Percentiles rank a stretch among this genome's conserved stretches.
These are phyloP conservation scores for Lophiotrema nucula DNA, from an alignment of 495 filamentous ascomycete species.

Conservation along the genomic window DNA sequence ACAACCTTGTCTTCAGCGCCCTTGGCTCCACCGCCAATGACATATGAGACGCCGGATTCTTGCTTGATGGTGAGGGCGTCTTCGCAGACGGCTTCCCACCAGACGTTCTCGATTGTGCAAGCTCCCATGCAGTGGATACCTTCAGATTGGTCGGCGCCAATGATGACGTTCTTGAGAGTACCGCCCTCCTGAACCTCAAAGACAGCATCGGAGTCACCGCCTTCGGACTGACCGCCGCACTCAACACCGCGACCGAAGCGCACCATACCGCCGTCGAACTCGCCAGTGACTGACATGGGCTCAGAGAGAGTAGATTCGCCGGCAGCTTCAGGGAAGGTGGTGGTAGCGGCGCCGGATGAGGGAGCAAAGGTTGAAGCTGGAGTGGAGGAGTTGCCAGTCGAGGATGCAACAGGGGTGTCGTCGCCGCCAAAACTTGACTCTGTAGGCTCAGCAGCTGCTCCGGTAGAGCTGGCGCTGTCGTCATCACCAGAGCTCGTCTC, in stretches of 20 bases:
- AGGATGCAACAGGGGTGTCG: too few relatives aligned
- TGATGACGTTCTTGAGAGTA: slow-evolving; percentile 46
- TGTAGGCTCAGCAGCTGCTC: too few relatives aligned
- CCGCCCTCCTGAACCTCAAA: slow-evolving; percentile 44
- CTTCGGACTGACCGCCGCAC: slow-evolving; percentile 40
- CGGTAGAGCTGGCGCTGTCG: not conserved
- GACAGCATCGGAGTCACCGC: slow-evolving; percentile 38
- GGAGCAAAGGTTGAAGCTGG: not conserved
- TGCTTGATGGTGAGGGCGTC: slow-evolving; percentile 43
- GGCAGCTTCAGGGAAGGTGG: not conserved
- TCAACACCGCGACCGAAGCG: slow-evolving; percentile 21
- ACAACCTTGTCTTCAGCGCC: slow-evolving; percentile 61
- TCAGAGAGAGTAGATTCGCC: not conserved
- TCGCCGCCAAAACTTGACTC: too few relatives aligned
- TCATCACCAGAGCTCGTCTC: not conserved
- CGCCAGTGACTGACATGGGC: slow-evolving; percentile 2
- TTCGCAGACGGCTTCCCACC: slow-evolving; percentile 36
- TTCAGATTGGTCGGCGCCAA: slow-evolving; percentile 47
- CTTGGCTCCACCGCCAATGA: slow-evolving; percentile 58
- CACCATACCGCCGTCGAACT: slow-evolving; percentile 13
- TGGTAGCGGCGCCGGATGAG: not conserved
- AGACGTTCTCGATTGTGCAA: slow-evolving; percentile 47
- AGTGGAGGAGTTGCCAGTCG: not conserved
- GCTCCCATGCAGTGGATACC: slow-evolving; percentile 46
- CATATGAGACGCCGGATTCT: slow-evolving; percentile 42